A percentile compares a stretch with the other conserved stretches of the same genome.
Conservation (phyloP, 108 stramenopile species). For the Cyclotella distinguenda region DNA sequence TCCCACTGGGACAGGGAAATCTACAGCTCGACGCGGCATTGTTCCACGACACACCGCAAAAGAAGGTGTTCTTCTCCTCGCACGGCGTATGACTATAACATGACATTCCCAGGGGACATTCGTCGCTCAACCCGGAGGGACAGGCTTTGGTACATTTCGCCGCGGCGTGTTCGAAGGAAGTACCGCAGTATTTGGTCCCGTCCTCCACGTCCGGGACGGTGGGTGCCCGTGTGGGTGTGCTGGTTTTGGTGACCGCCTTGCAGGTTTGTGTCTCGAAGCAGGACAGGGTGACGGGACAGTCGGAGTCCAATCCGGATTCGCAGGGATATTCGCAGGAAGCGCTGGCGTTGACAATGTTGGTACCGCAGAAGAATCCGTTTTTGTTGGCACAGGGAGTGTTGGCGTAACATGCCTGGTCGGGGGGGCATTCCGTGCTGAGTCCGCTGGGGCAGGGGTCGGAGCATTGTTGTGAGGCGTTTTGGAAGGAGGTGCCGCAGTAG, state of each 20-base stretch:
- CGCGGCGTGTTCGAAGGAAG: conserved; percentile 37
- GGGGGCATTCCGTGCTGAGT: conserved; percentile 31
- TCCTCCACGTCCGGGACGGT: conserved; percentile 32
- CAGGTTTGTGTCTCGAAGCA: conserved; percentile 48
- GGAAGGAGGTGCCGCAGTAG: conserved; percentile 43
- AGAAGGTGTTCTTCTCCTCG: conserved; percentile 43
- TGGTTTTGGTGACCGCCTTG: conserved; percentile 1
- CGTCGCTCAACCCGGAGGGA: conserved; percentile 30
- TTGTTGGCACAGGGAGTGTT: conserved; percentile 45
- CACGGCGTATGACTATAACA: conserved; percentile 52
- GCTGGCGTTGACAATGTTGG: conserved; percentile 42
- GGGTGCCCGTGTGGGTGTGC: conserved; percentile 25
- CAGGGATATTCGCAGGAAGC: conserved; percentile 40
- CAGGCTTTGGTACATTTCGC: conserved; percentile 30
- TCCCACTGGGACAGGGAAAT: conserved; percentile 44
- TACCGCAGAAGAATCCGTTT: conserved; percentile 48
- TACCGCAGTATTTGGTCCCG: conserved; percentile 46
- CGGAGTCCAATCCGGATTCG: conserved; percentile 33
- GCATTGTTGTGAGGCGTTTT: conserved; percentile 31
- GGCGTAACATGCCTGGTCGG: conserved; percentile 45
- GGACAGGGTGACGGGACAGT: conserved; percentile 27
- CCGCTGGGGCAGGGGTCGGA: conserved; percentile 35
- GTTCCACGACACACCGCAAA: conserved; percentile 48
- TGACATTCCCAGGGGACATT: conserved; percentile 41
- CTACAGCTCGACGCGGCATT: conserved; percentile 46